Evolutionary conservation across 1,284 basidiomycete species (phyloP), one percentile per base, ranked within the genome.

Genomic region (Heterobasidion parviporum): DNA sequence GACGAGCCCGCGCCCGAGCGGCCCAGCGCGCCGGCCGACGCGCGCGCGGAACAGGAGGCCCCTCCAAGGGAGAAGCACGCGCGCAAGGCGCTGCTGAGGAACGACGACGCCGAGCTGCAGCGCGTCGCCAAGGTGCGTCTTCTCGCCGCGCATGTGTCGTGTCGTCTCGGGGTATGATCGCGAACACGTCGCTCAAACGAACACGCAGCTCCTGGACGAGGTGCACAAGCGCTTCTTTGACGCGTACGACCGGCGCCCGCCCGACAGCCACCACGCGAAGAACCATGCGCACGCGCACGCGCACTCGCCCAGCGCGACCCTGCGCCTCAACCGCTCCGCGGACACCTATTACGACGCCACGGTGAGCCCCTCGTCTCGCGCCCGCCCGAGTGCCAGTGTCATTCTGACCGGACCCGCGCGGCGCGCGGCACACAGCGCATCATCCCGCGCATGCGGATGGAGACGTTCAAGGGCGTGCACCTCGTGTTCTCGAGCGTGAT

Each of bases 401-500:
- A n/a, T 35, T 10, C 18, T 45, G 26, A 26, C 5, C n/a, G 32
- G 45, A 26, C 34, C 51, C 3, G 26, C 26, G 26, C 5, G 26
- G 3, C 20, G 32, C 32, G 16, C 10, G n/a, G 26, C 26, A 38
- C 34, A 34, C 60, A 94, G 89, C 73, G 72, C 57, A 94, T 98
- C 56, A 94, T 99, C 56, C 87, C 90, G 15, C 75, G 77, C 53
- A 79, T 95, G 68, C 91, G 97, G 59, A 68, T 76, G 20, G 77
- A 83, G 57, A 89, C 92, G 0, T 77, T 99, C 16, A 74, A 79
- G 32, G 92, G 88, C 26, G 81, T 87, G 48, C 82, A 88, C 63
- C 80, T 99, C 32, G 78, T 95, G 34, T 98, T 99, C 69, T 97
- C 95, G 0, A 91, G 92, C 54, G 85, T 99, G 48, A 94, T 98